These are phyloP conservation scores for Cyberlindnera mrakii DNA, from an alignment of 805 yeast species.

Conservation along the genomic window DNA sequence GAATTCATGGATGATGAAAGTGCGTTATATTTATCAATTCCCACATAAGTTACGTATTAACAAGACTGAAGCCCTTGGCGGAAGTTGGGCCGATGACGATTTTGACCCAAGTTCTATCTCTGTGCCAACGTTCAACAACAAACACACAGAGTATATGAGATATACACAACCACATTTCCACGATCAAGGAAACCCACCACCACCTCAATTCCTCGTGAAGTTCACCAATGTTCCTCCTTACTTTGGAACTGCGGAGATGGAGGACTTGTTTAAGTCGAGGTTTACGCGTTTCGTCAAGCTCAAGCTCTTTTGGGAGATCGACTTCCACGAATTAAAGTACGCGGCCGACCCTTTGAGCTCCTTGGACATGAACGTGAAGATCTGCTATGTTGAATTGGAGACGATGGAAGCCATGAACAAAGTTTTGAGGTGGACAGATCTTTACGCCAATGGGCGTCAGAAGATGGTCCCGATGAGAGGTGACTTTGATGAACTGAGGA, in stretches of 20 bases:
- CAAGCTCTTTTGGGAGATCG: conserved; percentile 57
- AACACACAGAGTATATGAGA: conserved; percentile 4
- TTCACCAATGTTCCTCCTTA: conserved; percentile 53
- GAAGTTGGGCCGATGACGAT: conserved; percentile 69
- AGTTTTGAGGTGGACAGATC: conserved; percentile 58
- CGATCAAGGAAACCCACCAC: not conserved
- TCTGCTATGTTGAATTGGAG: conserved; percentile 58
- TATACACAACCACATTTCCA: conserved; percentile 1
- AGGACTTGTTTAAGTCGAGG: conserved; percentile 58
- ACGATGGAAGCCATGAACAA: conserved; percentile 46
- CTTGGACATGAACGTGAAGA: conserved; percentile 37
- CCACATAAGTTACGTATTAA: not conserved
- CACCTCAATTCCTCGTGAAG: conserved; percentile 63
- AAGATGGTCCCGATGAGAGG: conserved; percentile 19
- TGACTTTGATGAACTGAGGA: conserved; percentile 20
- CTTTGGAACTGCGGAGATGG: conserved; percentile 44
- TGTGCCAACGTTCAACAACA: conserved; percentile 30
- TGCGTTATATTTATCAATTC: conserved; percentile 3
- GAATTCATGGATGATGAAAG: conserved; percentile 21
- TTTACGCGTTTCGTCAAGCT: conserved; percentile 52
- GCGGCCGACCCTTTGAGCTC: conserved; percentile 12
- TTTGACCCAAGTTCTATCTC: conserved; percentile 58
- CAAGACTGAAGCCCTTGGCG: conserved; percentile 19
- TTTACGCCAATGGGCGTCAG: conserved; percentile 37
- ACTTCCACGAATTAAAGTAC: conserved; percentile 27